Evolutionary conservation across 805 yeast species (phyloP).

Genomic region (Sugiyamaella americana): DNA sequence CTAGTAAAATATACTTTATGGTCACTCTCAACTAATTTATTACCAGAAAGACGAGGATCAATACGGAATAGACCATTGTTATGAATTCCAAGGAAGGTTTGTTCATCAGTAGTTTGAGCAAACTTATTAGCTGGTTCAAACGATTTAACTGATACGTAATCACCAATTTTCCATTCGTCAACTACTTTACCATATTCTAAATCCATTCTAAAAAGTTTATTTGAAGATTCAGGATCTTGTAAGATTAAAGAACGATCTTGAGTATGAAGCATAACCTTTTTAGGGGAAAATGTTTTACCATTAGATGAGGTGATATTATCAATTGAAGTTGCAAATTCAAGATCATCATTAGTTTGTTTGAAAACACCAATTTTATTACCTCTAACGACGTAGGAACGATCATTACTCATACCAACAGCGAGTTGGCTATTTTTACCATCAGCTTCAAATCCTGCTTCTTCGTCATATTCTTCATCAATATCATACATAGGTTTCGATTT

Average conservation of each 20-base stretch:
- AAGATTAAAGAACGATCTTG: constrained; percentile 65
- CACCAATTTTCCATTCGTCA: constrained; percentile 71
- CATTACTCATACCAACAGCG: constrained; percentile 63
- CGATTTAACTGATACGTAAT: constrained; percentile 43
- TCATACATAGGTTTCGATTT: constrained; percentile 30
- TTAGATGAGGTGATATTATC: constrained; percentile 47
- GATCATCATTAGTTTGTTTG: constrained; percentile 45
- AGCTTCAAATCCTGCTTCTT: constrained; percentile 22
- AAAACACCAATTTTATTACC: constrained; percentile 80
- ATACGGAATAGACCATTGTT: constrained; percentile 60
- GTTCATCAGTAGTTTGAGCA: constrained; percentile 67
- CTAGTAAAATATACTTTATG: constrained; percentile 50
- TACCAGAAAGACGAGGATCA: constrained; percentile 66
- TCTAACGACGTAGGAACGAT: constrained; percentile 72
- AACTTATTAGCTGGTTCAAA: constrained; percentile 70
- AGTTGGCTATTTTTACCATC: constrained; percentile 54
- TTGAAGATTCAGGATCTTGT: constrained; percentile 44
- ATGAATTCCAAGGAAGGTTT: constrained; percentile 66
- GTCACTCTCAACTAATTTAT: constrained; percentile 55
- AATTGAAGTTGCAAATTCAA: constrained; percentile 65
- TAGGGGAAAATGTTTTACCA: constrained; percentile 50
- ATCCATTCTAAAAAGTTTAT: constrained; percentile 66
- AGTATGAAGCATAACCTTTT: constrained; percentile 67
- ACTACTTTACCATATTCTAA: constrained; percentile 70
- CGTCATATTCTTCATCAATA: constrained; percentile 26